Percentiles rank a stretch among this genome's conserved stretches.
Evolutionary conservation across 129 eudicot species (phyloP).

Genomic region (Centrapalus pauciflorus): DNA sequence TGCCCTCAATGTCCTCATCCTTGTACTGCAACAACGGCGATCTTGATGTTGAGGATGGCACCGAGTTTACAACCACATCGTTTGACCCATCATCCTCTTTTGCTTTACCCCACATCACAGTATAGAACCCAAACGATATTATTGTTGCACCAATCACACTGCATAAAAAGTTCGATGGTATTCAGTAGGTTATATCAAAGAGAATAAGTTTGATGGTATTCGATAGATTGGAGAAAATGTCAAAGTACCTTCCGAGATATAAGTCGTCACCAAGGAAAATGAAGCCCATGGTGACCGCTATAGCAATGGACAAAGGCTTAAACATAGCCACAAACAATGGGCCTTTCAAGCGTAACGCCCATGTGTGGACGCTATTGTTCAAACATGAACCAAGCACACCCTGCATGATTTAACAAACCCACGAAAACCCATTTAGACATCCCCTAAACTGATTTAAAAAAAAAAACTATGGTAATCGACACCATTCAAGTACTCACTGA

Average conservation of each 20-base stretch:
- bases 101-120: conserved; percentile 96
- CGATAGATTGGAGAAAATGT: background rate
- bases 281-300: conserved; percentile 81
- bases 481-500: conserved; percentile 41
- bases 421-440: background rate
- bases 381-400: conserved; percentile 58
- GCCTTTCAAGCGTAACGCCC: conserved; percentile 69
- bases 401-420: conserved; percentile 23
- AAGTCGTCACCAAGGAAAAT: conserved; percentile 71
- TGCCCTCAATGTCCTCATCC: conserved; percentile 22
- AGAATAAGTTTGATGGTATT: background rate
- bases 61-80: conserved; percentile 20
- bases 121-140: conserved; percentile 73
- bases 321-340: conserved; percentile 81
- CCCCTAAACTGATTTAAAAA: background rate
- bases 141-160: conserved; percentile 81
- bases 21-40: conserved; percentile 47
- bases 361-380: conserved; percentile 61
- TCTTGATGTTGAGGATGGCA: conserved; percentile 30
- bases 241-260: conserved; percentile 64
- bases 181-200: background rate
- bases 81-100: conserved; percentile 36
- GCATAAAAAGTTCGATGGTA: background rate
- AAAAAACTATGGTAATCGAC: background rate
- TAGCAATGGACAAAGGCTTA: conserved; percentile 73